A percentile compares a stretch with the other conserved stretches of the same genome.
Conservation (phyloP, 495 filamentous ascomycete species). For the Penicillium soppii region DNA sequence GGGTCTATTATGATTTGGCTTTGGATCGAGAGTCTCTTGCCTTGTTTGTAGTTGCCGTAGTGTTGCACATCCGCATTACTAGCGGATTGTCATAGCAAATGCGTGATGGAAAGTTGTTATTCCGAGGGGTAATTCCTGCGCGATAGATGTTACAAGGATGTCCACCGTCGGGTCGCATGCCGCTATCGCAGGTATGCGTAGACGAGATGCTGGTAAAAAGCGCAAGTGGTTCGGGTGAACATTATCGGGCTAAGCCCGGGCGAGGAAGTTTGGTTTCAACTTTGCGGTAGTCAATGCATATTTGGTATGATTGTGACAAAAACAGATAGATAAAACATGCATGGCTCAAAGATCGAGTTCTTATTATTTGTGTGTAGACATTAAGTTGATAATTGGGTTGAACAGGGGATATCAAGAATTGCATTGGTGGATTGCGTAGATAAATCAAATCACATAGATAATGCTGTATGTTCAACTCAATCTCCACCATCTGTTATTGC, state of each 20-base stretch:
- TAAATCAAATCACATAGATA: background rate
- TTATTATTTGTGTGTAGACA: too few species aligned
- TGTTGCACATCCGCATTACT: background rate
- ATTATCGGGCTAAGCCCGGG: background rate
- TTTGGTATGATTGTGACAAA: too few species aligned
- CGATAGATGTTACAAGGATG: background rate
- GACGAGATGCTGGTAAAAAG: background rate
- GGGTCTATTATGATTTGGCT: background rate
- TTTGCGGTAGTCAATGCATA: background rate
- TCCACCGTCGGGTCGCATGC: background rate
- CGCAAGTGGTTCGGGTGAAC: background rate
- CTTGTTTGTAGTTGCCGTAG: conserved; percentile 11
- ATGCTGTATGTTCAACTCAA: background rate
- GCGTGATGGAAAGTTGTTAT: too few species aligned
- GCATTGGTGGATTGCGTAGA: background rate
- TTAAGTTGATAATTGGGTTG: background rate
- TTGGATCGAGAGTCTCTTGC: background rate
- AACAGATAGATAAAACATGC: too few species aligned
- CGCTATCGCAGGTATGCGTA: background rate
- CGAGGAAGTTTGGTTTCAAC: background rate
- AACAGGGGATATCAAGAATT: background rate
- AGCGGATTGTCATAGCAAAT: too few species aligned
- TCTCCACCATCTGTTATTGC: background rate
- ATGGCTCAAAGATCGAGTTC: too few species aligned
- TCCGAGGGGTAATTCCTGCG: background rate